A percentile compares a stretch with the other conserved stretches of the same genome.
These are phyloP conservation scores for Podaxis sp. DNA, from an alignment of 768 basidiomycete species.

Conservation along the genomic window DNA sequence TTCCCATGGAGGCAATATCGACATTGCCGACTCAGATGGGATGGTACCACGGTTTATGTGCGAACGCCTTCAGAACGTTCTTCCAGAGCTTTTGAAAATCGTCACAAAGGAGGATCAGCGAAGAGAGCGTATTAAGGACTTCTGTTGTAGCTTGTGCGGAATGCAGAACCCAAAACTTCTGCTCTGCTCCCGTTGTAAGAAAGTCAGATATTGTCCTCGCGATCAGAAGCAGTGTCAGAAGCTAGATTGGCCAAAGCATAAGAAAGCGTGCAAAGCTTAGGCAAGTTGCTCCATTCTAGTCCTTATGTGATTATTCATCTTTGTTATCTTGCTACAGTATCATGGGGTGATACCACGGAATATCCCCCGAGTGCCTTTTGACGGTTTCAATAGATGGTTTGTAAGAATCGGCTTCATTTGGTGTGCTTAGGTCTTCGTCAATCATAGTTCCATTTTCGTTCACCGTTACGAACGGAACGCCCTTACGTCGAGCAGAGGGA, in stretches of 20 bases:
- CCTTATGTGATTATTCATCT: neutral
- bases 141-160: constrained; percentile 32
- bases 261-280: constrained; percentile 26
- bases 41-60: constrained; percentile 22
- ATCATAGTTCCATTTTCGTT: neutral
- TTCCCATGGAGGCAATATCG: constrained; percentile 36
- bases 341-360: too few relatives aligned
- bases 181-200: constrained; percentile 30
- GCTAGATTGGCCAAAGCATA: constrained; percentile 37
- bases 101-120: constrained; percentile 28
- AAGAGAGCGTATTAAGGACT: constrained; percentile 20
- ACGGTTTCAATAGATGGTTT: too few relatives aligned
- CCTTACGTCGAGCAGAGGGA: neutral
- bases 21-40: constrained; percentile 35
- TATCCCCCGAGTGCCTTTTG: too few relatives aligned
- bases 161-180: constrained; percentile 21
- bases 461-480: neutral
- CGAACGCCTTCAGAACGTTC: neutral
- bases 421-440: neutral
- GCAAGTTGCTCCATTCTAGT: neutral
- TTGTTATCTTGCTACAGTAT: neutral
- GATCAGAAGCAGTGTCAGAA: constrained; percentile 29
- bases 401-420: neutral
- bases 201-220: constrained; percentile 29
- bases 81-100: constrained; percentile 15